These are phyloP conservation scores for Digitaria exilis DNA, from an alignment of 202 grass and related monocot species.

Conservation along the genomic window DNA sequence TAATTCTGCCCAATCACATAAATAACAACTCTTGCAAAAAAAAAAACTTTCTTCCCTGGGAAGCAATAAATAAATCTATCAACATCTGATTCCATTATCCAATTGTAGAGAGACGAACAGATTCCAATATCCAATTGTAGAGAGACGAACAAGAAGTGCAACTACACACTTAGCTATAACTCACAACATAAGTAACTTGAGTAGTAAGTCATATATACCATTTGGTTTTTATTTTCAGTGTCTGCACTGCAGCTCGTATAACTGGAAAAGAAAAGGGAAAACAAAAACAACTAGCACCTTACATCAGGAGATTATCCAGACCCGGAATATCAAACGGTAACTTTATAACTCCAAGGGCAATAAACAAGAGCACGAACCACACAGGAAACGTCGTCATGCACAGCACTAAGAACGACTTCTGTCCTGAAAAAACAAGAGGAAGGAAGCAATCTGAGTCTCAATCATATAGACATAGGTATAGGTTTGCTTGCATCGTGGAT, in stretches of 20 bases:
- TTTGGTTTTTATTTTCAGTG: conserved; percentile 12
- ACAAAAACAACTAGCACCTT: conserved; percentile 18
- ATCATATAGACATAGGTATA: neutral
- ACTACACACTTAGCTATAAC: neutral
- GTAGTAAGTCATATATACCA: conserved; percentile 16
- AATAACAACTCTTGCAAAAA: neutral
- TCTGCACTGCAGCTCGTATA: neutral
- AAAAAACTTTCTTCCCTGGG: neutral
- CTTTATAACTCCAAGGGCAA: conserved; percentile 60
- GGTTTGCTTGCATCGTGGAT: neutral
- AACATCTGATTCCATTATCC: conserved; percentile 20
- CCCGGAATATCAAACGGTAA: conserved; percentile 67
- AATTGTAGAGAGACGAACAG: neutral
- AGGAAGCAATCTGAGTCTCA: conserved; percentile 30
- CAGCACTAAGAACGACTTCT: conserved; percentile 53
- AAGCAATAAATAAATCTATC: neutral
- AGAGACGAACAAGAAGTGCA: neutral
- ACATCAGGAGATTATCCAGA: conserved; percentile 63
- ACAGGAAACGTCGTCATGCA: conserved; percentile 69
- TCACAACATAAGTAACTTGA: conserved; percentile 27
- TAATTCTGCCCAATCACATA: conserved; percentile 6
- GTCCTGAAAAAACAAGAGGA: conserved; percentile 44
- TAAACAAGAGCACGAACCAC: conserved; percentile 59
- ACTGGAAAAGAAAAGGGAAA: neutral
- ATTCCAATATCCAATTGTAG: too few relatives aligned